Evolutionary conservation across 2,329 filamentous ascomycete genomes (phyloP).

Genomic region (Arthroderma sp.): DNA sequence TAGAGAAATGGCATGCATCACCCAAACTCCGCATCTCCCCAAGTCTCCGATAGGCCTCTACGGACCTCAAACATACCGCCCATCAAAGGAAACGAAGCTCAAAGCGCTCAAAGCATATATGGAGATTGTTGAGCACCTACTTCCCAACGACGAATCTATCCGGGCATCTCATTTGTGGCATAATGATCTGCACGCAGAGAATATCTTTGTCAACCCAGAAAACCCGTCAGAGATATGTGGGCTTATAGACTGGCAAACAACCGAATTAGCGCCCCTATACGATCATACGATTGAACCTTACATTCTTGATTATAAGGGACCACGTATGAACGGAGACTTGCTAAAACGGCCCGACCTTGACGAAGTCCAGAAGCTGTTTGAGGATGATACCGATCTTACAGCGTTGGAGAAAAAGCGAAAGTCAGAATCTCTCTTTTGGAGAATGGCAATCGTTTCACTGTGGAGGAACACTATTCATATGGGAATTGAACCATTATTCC

Average conservation of each 20-base stretch:
- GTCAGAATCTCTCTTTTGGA: slow-evolving; percentile 1
- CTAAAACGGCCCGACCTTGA: not conserved
- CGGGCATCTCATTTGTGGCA: slow-evolving; percentile 29
- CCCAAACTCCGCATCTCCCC: slow-evolving; percentile 13
- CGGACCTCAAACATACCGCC: slow-evolving; percentile 23
- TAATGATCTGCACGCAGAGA: slow-evolving; percentile 29
- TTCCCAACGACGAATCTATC: slow-evolving; percentile 19
- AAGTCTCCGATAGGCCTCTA: slow-evolving; percentile 18
- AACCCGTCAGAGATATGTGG: slow-evolving; percentile 14
- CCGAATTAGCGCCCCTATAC: slow-evolving; percentile 21
- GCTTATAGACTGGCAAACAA: slow-evolving; percentile 21
- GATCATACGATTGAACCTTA: slow-evolving; percentile 21
- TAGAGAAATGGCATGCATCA: slow-evolving; percentile 27
- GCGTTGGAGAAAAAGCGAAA: not conserved
- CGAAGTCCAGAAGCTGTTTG: not conserved
- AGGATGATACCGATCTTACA: not conserved
- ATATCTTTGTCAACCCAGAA: slow-evolving; percentile 28
- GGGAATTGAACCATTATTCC: slow-evolving; percentile 2
- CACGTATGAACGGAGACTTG: slow-evolving; percentile 6
- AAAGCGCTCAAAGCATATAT: slow-evolving; percentile 26
- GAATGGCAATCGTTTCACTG: slow-evolving; percentile 1
- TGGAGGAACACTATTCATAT: slow-evolving; percentile 1
- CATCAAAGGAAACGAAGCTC: slow-evolving; percentile 20
- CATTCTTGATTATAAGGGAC: slow-evolving; percentile 20
- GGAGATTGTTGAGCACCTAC: slow-evolving; percentile 23